These are phyloP conservation scores for Cryptosporidium xiaoi DNA, from an alignment of 169 alveolate genomes.

Conservation along the genomic window DNA sequence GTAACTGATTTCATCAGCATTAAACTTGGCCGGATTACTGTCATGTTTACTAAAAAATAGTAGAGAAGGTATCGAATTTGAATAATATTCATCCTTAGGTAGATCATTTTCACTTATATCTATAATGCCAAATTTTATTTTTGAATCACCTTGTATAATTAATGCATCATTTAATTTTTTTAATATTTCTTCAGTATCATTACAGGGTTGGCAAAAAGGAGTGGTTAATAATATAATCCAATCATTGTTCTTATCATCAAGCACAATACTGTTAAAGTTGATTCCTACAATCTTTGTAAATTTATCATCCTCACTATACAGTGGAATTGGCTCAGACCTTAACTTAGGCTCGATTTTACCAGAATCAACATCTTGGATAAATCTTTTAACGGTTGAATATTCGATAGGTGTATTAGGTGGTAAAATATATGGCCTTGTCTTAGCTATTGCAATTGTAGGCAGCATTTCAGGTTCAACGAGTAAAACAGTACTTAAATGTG, in stretches of 20 bases:
- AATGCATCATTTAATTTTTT: constrained; percentile 34
- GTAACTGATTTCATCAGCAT: constrained; percentile 52
- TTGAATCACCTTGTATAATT: neutral
- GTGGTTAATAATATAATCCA: constrained; percentile 53
- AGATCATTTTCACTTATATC: constrained; percentile 71
- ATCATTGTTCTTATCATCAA: constrained; percentile 40
- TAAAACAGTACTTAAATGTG: constrained; percentile 44
- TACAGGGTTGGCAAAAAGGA: constrained; percentile 74
- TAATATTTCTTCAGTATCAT: constrained; percentile 52
- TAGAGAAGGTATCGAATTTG: constrained; percentile 49
- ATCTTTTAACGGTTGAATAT: constrained; percentile 30
- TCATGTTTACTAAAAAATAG: neutral
- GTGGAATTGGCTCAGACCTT: constrained; percentile 70
- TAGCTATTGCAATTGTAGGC: constrained; percentile 69
- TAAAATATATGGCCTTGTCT: constrained; percentile 52
- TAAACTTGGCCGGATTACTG: constrained; percentile 14
- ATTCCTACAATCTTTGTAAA: constrained; percentile 36
- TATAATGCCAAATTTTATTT: constrained; percentile 38
- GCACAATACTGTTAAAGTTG: constrained; percentile 41
- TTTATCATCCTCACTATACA: constrained; percentile 7
- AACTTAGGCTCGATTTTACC: constrained; percentile 48
- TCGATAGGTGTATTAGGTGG: constrained; percentile 72
- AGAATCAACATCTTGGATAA: constrained; percentile 32
- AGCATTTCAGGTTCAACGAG: constrained; percentile 75
- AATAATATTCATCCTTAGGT: constrained; percentile 65